Conservation (phyloP, 306 rosid genomes). For the Argentina anserina region DNA sequence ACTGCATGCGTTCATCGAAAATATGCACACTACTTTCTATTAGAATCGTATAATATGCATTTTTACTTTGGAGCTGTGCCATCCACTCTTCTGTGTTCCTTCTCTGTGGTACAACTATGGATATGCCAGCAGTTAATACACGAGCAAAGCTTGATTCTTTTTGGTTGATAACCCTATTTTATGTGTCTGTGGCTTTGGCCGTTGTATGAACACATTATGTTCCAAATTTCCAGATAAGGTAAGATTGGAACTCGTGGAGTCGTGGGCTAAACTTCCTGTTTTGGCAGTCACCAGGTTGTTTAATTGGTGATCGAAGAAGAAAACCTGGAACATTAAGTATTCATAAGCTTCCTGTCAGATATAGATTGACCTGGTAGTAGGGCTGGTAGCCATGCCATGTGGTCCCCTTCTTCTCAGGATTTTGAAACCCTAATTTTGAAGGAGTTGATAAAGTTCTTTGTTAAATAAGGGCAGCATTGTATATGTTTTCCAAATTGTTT, state of each 20-base stretch:
- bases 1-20: background rate
- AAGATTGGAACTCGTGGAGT: background rate
- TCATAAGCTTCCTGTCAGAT: background rate
- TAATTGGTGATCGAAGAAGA: background rate
- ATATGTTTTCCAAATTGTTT: too few relatives aligned
- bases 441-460: background rate
- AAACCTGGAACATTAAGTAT: background rate
- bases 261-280: background rate
- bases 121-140: background rate
- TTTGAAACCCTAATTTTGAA: background rate
- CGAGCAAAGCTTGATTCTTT: background rate
- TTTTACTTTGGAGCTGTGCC: background rate
- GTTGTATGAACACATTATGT: too few relatives aligned
- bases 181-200: background rate
- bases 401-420: background rate
- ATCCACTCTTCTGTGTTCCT: background rate
- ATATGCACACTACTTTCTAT: background rate
- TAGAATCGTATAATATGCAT: background rate
- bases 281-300: constrained; percentile 3
- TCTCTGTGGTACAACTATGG: background rate
- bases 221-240: constrained; percentile 3
- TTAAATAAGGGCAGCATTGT: background rate
- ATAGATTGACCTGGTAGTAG: background rate
- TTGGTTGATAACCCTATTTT: background rate
- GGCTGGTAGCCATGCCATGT: background rate